Conservation (phyloP, 805 yeast species). For the Yamadazyma insecticola region DNA sequence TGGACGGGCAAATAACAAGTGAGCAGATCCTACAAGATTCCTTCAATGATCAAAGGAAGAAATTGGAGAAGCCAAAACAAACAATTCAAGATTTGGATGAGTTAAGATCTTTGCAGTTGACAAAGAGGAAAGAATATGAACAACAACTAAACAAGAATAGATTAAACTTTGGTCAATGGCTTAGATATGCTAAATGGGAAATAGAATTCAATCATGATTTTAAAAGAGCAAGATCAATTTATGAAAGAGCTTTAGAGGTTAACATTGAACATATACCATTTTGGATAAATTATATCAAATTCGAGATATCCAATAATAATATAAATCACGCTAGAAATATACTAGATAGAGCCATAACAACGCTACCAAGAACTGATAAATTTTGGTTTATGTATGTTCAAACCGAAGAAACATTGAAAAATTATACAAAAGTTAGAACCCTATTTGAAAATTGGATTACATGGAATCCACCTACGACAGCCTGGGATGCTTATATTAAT, state of each 20-base stretch:
- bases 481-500: conserved; percentile 71
- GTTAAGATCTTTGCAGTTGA: conserved; percentile 64
- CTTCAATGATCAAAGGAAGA: conserved; percentile 18
- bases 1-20: conserved; percentile 27
- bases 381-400: conserved; percentile 82
- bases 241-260: conserved; percentile 81
- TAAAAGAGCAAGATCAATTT: conserved; percentile 76
- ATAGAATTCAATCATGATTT: conserved; percentile 67
- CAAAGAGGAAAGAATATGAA: conserved; percentile 80
- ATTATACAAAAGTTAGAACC: conserved; percentile 54
- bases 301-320: conserved; percentile 67
- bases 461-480: conserved; percentile 65
- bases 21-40: conserved; percentile 35
- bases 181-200: conserved; percentile 88
- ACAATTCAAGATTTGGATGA: conserved; percentile 72
- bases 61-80: conserved; percentile 26
- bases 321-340: conserved; percentile 87
- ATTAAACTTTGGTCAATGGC: conserved; percentile 82
- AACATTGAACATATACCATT: conserved; percentile 72
- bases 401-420: conserved; percentile 74
- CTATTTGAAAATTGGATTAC: conserved; percentile 76
- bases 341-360: conserved; percentile 68
- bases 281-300: conserved; percentile 80
- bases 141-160: conserved; percentile 82
- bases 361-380: conserved; percentile 76